Evolutionary conservation across 331 rosid genomes (phyloP).

Genomic region (Quercus tomentella): DNA sequence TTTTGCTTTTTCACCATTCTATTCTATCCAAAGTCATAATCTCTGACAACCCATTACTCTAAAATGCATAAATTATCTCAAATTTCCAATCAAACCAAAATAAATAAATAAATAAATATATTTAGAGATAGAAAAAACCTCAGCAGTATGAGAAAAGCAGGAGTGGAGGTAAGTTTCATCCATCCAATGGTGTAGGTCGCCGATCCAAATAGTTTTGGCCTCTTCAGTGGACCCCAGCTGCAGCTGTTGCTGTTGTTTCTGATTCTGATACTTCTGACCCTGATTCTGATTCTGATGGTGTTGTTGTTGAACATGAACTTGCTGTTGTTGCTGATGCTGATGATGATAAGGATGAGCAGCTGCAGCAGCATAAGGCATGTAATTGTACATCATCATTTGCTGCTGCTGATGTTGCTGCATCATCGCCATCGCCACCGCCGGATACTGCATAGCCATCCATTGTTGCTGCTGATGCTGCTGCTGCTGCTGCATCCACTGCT

Average conservation of each 20-base stretch:
- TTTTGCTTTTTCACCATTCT: no score
- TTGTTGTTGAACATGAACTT: slow-evolving; percentile 19
- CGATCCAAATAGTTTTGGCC: slow-evolving; percentile 93
- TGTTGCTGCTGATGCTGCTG: slow-evolving; percentile 70
- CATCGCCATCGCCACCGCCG: slow-evolving; percentile 98
- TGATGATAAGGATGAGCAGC: slow-evolving; percentile 13
- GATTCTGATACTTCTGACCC: slow-evolving; percentile 25
- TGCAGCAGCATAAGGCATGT: slow-evolving; percentile 52
- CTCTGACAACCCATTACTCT: background rate
- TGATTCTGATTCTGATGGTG: slow-evolving; percentile 22
- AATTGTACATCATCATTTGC: slow-evolving; percentile 95
- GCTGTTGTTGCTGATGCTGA: slow-evolving; percentile 34
- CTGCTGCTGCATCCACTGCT: slow-evolving; percentile 41
- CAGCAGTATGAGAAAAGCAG: slow-evolving; percentile 78
- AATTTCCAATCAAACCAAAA: no score
- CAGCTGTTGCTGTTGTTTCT: slow-evolving; percentile 23
- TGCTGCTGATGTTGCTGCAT: slow-evolving; percentile 56
- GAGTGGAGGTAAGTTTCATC: slow-evolving; percentile 69
- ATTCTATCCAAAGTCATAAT: no score
- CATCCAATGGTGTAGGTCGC: slow-evolving; percentile 93
- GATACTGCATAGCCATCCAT: slow-evolving; percentile 99
- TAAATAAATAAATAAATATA: background rate
- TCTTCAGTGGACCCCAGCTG: slow-evolving; percentile 46
- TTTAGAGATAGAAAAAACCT: slow-evolving; percentile 27
- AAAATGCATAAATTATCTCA: no score